Percentiles rank a stretch among this genome's conserved stretches.
Conservation (phyloP, 345 rosid species). For the Clausena lansium region DNA sequence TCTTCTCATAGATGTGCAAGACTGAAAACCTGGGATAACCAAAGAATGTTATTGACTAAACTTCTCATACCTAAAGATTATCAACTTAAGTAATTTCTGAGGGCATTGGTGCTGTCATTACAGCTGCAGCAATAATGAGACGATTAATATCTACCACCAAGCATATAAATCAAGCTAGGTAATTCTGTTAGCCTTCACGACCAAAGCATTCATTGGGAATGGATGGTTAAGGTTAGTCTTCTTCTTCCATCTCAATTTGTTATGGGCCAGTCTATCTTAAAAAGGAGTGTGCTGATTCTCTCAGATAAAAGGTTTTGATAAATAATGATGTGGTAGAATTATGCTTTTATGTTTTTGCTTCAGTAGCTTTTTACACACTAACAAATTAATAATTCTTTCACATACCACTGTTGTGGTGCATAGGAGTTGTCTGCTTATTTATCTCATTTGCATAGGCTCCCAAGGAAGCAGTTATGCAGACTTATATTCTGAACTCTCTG, state of each 20-base stretch:
- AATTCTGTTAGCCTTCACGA: neutral
- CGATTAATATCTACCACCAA: neutral
- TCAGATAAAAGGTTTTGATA: neutral
- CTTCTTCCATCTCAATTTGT: neutral
- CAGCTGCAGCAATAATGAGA: neutral
- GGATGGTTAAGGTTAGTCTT: neutral
- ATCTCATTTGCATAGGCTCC: conserved; percentile 44
- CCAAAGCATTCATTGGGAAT: neutral
- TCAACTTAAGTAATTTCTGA: neutral
- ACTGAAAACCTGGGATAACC: neutral
- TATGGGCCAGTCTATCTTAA: neutral
- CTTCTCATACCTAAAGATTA: neutral
- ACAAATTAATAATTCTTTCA: conserved; percentile 1
- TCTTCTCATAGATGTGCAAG: neutral
- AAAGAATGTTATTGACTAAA: neutral
- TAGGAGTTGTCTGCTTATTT: conserved; percentile 20
- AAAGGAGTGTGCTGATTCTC: neutral
- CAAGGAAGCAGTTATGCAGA: conserved; percentile 56
- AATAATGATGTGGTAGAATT: neutral
- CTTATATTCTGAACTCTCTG: conserved; percentile 54
- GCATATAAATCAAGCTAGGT: neutral
- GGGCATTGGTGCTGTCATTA: neutral
- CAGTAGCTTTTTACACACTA: neutral
- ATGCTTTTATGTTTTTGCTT: neutral
- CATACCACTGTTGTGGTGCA: conserved; percentile 10